Percentiles rank a stretch among this genome's conserved stretches.
Conservation (phyloP, 192 early-diverging fungal species). For the Thamnidium elegans region DNA sequence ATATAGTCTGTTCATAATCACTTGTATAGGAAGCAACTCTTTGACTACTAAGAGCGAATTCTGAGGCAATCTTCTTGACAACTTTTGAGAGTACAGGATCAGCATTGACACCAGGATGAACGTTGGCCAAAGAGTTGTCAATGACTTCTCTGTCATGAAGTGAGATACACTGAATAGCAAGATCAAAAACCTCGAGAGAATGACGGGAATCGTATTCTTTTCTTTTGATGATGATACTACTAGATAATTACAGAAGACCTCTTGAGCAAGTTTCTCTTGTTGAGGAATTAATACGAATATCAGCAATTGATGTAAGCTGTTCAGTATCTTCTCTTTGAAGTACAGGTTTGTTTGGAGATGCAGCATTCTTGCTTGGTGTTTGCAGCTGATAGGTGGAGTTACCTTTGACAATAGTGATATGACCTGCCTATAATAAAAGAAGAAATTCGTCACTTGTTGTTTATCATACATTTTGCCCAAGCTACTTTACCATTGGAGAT, state of each 20-base stretch:
- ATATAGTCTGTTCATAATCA: not conserved
- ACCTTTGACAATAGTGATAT: constrained; percentile 6
- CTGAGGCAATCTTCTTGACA: not conserved
- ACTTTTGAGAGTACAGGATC: not conserved
- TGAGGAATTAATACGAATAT: not conserved
- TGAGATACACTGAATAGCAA: not conserved
- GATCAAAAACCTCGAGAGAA: not conserved
- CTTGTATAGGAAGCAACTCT: not conserved
- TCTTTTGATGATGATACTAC: not conserved
- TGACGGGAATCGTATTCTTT: not conserved
- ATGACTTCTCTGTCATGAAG: not conserved
- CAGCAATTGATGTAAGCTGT: constrained; percentile 6
- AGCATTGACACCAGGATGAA: not conserved
- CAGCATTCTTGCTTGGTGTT: constrained; percentile 1
- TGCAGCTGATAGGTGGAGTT: constrained; percentile 1
- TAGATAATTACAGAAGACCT: not conserved
- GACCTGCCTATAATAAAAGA: not conserved
- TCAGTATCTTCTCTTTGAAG: constrained; percentile 5
- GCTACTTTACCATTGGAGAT: not conserved
- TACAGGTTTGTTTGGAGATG: not conserved
- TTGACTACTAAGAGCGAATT: constrained; percentile 3
- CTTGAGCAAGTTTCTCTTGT: not conserved
- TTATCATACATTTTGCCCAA: not conserved
- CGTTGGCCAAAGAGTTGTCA: not conserved
- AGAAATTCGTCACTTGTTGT: not conserved